phyloP scores from a whole-genome alignment of 805 yeast genomes.

The Yarrowia bubula region DNA sequence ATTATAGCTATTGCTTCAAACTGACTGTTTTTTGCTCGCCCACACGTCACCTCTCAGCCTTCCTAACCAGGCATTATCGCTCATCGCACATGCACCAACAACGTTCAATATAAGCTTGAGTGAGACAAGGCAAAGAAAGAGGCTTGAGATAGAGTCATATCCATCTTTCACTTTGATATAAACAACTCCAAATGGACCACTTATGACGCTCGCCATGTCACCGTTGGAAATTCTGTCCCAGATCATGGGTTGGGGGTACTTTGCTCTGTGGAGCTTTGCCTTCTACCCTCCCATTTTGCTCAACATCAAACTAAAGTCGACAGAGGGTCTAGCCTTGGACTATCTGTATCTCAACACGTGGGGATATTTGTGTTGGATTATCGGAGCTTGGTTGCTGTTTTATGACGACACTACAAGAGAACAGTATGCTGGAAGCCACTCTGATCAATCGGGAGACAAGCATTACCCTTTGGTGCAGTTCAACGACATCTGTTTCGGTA shows the following conservation, averaged over 20 bases:
- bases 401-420: conserved; percentile 38
- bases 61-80: no score
- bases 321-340: conserved; percentile 42
- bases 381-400: conserved; percentile 38
- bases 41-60: no score
- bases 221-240: not conserved
- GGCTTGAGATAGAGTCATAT: no score
- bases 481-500: conserved; percentile 47
- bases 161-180: no score
- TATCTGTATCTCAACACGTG: conserved; percentile 40
- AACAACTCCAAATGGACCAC: no score
- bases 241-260: conserved; percentile 10
- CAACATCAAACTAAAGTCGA: conserved; percentile 37
- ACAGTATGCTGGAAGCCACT: conserved; percentile 39
- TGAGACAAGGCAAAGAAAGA: no score
- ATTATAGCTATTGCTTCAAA: no score
- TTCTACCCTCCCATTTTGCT: conserved; percentile 41
- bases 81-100: no score
- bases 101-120: no score
- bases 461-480: conserved; percentile 44
- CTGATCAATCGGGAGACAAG: not conserved
- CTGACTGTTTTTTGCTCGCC: no score
- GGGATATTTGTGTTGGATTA: conserved; percentile 40
- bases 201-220: not conserved
- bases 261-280: conserved; percentile 37